Base-by-base conservation (phyloP, 2,329 filamentous ascomycete genomes). In the Tricladium varicosporioides region DNA sequence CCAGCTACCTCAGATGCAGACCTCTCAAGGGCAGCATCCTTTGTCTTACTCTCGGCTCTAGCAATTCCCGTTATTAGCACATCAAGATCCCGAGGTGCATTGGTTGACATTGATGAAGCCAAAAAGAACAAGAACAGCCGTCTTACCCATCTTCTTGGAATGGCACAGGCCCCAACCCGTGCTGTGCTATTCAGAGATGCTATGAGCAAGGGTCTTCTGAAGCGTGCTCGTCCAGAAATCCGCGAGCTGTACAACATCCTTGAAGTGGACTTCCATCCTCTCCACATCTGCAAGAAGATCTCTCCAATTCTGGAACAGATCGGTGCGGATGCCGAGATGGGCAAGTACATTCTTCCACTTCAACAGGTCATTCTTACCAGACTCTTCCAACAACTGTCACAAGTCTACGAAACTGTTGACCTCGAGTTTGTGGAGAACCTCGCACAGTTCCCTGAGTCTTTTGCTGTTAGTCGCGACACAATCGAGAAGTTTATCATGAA, bases 401-500 rank as follows among this genome's bases (percentile, higher is more conserved):
- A 99, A 75, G 94, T 99, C 54, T 99, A 99, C 77, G 95, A 97
- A 76, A 96, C 94, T 47, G 93, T 99, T 56, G 92, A 97, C 73
- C 83, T 99, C 60, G 84, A 85, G 68, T 97, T 97, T 68, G 93
- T 99, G 48, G 88, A 96, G 73, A 87, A 90, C 69, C 88, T 99
- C 54, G 94, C 94, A 61, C 84, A 94, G 71, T 99, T 99, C 82
- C 94, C 94, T 9, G 92, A 96, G 72, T 91, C 94, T 44, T 97
- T 95, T 83, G 89, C 97, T 76, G 92, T 97, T 65, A 89, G 84
- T 62, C 87, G 89, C 53, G 86, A 88, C 64, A 96, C 91, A 60
- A 95, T 99, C 65, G 94, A 99, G 81, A 99, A 97, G 79, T 99
- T 99, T 81, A 97, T 99, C 81, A 99, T 99, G 94, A 99, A 99